phyloP scores from a whole-genome alignment of 2,329 filamentous ascomycete genomes.

The Tolypocladium ophioglossoides region DNA sequence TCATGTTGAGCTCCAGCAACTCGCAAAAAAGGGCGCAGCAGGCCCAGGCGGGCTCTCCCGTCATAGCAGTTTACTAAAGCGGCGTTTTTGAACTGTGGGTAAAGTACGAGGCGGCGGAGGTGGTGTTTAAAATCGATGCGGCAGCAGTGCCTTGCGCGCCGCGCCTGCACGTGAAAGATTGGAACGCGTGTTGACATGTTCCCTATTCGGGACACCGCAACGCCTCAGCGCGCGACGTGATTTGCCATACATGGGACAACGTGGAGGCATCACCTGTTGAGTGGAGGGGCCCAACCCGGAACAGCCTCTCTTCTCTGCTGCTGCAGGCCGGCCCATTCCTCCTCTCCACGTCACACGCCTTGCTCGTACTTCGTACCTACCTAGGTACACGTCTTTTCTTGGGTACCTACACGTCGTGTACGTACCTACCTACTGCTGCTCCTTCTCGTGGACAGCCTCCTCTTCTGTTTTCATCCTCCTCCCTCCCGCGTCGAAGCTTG shows the following conservation, averaged over 20 bases:
- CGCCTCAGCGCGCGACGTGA: constrained; percentile 18
- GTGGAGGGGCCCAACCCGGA: constrained; percentile 1
- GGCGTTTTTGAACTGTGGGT: neutral
- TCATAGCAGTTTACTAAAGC: neutral
- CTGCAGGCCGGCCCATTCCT: constrained; percentile 2
- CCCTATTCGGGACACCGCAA: constrained; percentile 18
- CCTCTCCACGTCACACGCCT: constrained; percentile 1
- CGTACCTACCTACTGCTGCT: neutral
- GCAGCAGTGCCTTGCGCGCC: neutral
- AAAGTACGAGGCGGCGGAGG: neutral
- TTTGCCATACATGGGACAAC: constrained; percentile 16
- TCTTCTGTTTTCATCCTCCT: constrained; percentile 1
- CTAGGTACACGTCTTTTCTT: neutral
- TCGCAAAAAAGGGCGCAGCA: neutral
- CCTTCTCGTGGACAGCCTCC: constrained; percentile 7
- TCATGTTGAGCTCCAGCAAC: neutral
- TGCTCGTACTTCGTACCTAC: constrained; percentile 6
- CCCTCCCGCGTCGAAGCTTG: neutral
- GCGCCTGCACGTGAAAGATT: constrained; percentile 10
- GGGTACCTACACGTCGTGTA: neutral
- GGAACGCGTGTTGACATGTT: constrained; percentile 24
- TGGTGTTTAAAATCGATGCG: neutral
- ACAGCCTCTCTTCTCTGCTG: constrained; percentile 2
- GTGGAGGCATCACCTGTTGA: constrained; percentile 8
- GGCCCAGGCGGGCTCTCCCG: neutral